These are phyloP conservation scores for Lachancea lanzarotensis DNA, from an alignment of 805 yeast species.

Conservation along the genomic window DNA sequence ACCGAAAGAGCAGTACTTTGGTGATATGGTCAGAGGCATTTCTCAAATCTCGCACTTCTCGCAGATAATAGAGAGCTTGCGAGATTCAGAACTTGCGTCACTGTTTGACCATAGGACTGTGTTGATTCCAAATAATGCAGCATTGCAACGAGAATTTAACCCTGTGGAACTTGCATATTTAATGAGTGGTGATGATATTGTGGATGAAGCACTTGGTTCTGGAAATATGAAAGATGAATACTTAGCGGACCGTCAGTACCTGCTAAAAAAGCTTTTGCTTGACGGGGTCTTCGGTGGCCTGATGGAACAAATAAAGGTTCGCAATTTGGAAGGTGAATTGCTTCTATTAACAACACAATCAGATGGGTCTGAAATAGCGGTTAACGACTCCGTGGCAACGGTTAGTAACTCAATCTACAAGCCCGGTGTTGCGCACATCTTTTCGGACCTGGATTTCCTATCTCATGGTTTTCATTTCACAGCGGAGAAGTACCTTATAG, in stretches of 20 bases:
- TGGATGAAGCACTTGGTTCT: neutral
- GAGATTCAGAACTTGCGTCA: conserved; percentile 1
- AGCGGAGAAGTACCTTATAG: conserved; percentile 52
- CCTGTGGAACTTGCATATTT: conserved; percentile 44
- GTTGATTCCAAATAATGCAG: conserved; percentile 41
- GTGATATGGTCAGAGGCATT: neutral
- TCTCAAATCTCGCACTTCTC: neutral
- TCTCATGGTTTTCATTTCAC: conserved; percentile 36
- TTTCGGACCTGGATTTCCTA: conserved; percentile 30
- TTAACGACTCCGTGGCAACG: conserved; percentile 30
- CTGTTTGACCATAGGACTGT: conserved; percentile 36
- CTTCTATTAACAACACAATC: conserved; percentile 19
- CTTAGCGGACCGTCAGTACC: conserved; percentile 8
- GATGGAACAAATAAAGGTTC: conserved; percentile 12
- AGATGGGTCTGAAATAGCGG: conserved; percentile 32
- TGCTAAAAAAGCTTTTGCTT: conserved; percentile 33
- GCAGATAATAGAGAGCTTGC: neutral
- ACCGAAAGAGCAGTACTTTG: conserved; percentile 25
- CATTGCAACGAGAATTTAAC: conserved; percentile 30
- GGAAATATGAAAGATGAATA: neutral
- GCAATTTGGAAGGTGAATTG: conserved; percentile 26
- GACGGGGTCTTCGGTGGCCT: conserved; percentile 44
- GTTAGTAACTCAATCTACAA: conserved; percentile 38
- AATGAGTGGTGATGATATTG: neutral
- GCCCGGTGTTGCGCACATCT: conserved; percentile 47